Evolutionary conservation across 192 early-diverging fungal species (phyloP).

Genomic region (Nowakowskiella sp.): DNA sequence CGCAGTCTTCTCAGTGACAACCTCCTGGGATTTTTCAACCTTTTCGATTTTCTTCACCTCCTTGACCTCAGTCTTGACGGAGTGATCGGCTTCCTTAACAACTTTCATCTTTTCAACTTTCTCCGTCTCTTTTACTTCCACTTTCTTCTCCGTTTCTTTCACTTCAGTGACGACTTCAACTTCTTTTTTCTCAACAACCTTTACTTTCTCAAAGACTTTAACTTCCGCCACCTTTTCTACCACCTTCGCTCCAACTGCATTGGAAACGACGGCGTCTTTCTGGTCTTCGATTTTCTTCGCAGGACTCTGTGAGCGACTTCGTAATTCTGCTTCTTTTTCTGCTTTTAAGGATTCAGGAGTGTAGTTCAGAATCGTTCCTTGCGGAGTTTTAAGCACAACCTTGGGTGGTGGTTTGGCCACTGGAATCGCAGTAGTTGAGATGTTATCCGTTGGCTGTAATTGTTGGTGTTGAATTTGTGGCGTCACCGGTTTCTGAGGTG

Average conservation of each 20-base stretch:
- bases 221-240: constrained; percentile 16
- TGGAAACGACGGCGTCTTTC: constrained; percentile 16
- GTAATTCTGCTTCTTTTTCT: too few species aligned
- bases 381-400: too few species aligned
- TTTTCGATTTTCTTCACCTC: constrained; percentile 19
- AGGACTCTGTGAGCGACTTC: too few species aligned
- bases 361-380: too few species aligned
- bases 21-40: constrained; percentile 14
- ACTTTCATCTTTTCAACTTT: neutral
- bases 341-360: too few species aligned
- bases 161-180: constrained; percentile 14
- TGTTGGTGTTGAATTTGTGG: too few species aligned
- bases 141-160: constrained; percentile 10
- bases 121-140: constrained; percentile 8
- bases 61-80: constrained; percentile 16
- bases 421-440: too few species aligned
- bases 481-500: too few species aligned
- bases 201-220: constrained; percentile 2
- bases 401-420: too few species aligned
- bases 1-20: constrained; percentile 9
- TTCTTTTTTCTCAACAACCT: constrained; percentile 9
- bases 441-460: too few species aligned
- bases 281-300: constrained; percentile 1
- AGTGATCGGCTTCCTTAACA: constrained; percentile 14
- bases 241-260: constrained; percentile 21